Percentiles rank a stretch among this genome's conserved stretches.
Conservation (phyloP, 805 yeast genomes). For the Saturnispora gosingensis region DNA sequence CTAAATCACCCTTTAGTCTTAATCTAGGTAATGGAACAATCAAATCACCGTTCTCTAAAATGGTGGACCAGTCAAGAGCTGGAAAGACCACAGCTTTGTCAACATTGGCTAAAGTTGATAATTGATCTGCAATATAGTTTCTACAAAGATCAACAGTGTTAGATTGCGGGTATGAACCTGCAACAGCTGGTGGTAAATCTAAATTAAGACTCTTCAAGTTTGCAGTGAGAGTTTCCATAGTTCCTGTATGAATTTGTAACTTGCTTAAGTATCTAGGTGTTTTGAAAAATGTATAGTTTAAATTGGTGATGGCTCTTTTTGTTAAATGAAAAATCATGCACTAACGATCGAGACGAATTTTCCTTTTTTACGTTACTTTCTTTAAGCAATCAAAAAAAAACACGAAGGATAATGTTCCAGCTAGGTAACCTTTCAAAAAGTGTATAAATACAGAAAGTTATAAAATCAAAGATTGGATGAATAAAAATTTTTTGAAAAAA, state of each 20-base stretch:
- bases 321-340: slow-evolving; percentile 6
- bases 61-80: slow-evolving; percentile 80
- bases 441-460: neutral
- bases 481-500: too few relatives aligned
- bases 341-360: neutral
- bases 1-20: slow-evolving; percentile 78
- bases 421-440: neutral
- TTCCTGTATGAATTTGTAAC: slow-evolving; percentile 6
- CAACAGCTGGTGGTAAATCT: slow-evolving; percentile 33
- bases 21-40: slow-evolving; percentile 87
- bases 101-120: slow-evolving; percentile 65
- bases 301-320: slow-evolving; percentile 2
- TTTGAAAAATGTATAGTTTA: neutral
- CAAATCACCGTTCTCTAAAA: slow-evolving; percentile 86
- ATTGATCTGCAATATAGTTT: slow-evolving; percentile 76
- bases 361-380: neutral
- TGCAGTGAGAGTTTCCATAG: slow-evolving; percentile 16
- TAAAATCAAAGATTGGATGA: neutral
- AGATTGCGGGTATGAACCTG: slow-evolving; percentile 62
- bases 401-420: neutral
- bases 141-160: slow-evolving; percentile 85
- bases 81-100: slow-evolving; percentile 62
- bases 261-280: neutral
- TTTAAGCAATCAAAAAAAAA: neutral
- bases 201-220: slow-evolving; percentile 22